Conservation (phyloP, 2,329 filamentous ascomycete species). For the Neofusicoccum cordaticola region DNA sequence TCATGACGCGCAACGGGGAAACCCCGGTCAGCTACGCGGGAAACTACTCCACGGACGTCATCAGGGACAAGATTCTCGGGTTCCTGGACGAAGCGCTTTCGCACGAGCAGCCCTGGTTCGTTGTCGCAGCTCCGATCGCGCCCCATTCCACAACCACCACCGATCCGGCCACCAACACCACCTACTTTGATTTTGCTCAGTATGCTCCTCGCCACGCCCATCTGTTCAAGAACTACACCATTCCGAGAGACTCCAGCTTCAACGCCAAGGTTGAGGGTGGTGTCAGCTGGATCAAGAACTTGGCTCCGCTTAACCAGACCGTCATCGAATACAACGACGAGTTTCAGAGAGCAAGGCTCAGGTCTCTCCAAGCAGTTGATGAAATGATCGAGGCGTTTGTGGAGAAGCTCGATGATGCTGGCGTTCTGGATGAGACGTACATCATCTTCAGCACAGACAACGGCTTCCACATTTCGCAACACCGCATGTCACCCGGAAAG, state of each 20-base stretch:
- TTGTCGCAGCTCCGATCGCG: constrained; percentile 63
- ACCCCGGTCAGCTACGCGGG: constrained; percentile 55
- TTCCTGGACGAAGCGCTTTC: constrained; percentile 61
- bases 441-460: constrained; percentile 42
- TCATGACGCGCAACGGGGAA: constrained; percentile 60
- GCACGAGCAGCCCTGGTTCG: constrained; percentile 61
- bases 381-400: constrained; percentile 52
- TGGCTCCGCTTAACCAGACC: constrained; percentile 45
- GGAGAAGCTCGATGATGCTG: constrained; percentile 39
- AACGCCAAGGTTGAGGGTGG: constrained; percentile 58
- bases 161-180: constrained; percentile 49
- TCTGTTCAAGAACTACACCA: constrained; percentile 58
- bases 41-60: constrained; percentile 57
- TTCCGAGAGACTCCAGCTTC: constrained; percentile 64
- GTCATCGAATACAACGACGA: constrained; percentile 53
- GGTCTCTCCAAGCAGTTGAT: constrained; percentile 53
- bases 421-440: constrained; percentile 48
- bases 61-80: constrained; percentile 57
- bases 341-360: constrained; percentile 51
- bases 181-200: constrained; percentile 8
- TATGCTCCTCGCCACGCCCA: constrained; percentile 52
- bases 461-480: constrained; percentile 40
- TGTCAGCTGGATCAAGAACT: constrained; percentile 45
- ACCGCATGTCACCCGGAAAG: constrained; percentile 41
- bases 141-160: constrained; percentile 57